Evolutionary conservation across 768 basidiomycete genomes (phyloP), one percentile per base, ranked within the genome.

Genomic region (Hygrocybe coccinea): DNA sequence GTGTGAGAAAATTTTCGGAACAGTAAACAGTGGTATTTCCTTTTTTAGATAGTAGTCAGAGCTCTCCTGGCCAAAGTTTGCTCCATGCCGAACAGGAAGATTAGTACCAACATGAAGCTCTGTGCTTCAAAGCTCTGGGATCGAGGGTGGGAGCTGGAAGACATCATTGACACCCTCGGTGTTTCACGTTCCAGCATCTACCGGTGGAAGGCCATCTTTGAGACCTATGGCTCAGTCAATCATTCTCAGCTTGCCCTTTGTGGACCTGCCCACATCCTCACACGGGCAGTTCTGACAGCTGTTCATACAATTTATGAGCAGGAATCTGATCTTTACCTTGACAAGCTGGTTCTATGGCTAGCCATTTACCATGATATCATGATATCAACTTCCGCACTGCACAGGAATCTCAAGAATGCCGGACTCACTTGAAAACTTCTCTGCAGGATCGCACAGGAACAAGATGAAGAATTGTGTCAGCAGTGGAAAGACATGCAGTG

Each of bases 361-460:
- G 59, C 57, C 0, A 9, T 61, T 3, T 33, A 56, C 22, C 64
- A 64, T 22, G n/a, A 56, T 6, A 59, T 64, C 3, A n/a, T 17
- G 12, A 60, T 66, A 44, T 55, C 57, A 5, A 43, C 48, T 1
- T 52, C 60, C 0, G 49, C 56, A 1, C 60, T 66, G 1, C 54
- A 46, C 22, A 34, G 54, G 17, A 67, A 59, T 19, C 56, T 65
- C 19, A 44, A 10, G 1, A 50, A 59, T 2, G 54, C 51, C 52
- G 60, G 64, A 14, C 60, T 65, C 24, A 60, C 60, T 17, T 36
- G 39, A 35, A 63, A 65, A 41, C 22, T 61, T 6, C 58, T 65
- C 12, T 57, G 59, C 39, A 62, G 56, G 24, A 37, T 59, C 6
- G 63, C 63, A 2, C 35, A 14, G 1, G 59, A 64, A 35, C 21